Conservation (phyloP, 495 filamentous ascomycete genomes). For the Tuber umbilicatum region DNA sequence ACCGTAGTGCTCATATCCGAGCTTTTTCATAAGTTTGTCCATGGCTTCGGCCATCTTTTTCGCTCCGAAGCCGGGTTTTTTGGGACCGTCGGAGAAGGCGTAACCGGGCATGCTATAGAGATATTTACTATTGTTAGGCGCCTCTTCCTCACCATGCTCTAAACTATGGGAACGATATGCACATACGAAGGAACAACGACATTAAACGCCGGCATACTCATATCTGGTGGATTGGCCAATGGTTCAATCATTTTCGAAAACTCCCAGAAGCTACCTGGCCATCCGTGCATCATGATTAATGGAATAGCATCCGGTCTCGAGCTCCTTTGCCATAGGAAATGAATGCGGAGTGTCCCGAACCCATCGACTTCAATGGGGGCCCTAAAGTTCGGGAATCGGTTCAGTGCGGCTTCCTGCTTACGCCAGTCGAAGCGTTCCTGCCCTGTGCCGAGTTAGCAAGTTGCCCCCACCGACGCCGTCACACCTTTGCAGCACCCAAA, state of each 20-base stretch:
- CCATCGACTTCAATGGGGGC: conserved; percentile 12
- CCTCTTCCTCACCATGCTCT: neutral
- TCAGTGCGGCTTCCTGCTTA: conserved; percentile 8
- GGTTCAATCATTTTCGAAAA: conserved; percentile 57
- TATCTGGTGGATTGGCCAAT: conserved; percentile 48
- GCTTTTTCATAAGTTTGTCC: conserved; percentile 60
- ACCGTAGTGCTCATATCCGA: conserved; percentile 60
- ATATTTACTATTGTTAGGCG: neutral
- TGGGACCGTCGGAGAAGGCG: conserved; percentile 56
- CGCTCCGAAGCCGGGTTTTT: conserved; percentile 54
- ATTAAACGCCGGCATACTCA: conserved; percentile 55
- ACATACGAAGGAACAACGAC: conserved; percentile 54
- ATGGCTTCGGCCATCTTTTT: conserved; percentile 57
- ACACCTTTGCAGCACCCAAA: neutral
- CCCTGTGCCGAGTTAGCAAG: conserved; percentile 4
- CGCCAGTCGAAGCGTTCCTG: conserved; percentile 17
- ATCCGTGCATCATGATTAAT: conserved; percentile 59
- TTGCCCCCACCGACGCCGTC: neutral
- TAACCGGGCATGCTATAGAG: conserved; percentile 56
- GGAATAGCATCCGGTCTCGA: conserved; percentile 50
- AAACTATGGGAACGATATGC: neutral
- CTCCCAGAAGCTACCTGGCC: conserved; percentile 66
- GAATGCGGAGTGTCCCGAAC: conserved; percentile 37
- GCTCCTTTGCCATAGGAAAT: conserved; percentile 56
- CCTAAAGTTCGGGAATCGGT: conserved; percentile 1